Evolutionary conservation across 345 rosid species (phyloP), one percentile per base, ranked within the genome.

Genomic region (Lumnitzera racemosa): DNA sequence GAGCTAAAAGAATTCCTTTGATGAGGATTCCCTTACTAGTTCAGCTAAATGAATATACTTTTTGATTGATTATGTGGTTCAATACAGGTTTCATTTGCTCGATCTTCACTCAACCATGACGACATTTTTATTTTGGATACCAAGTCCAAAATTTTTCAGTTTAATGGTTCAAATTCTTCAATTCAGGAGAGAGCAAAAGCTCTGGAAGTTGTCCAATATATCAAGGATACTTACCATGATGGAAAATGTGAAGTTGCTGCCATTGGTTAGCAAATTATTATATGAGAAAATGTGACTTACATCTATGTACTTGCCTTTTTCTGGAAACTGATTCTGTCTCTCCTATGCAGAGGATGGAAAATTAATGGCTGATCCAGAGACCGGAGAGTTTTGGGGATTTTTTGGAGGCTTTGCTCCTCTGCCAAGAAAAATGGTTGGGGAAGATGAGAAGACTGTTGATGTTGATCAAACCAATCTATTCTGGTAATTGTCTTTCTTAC

Each of bases 381-480:
- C 89, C 74, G 98, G 99, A 64, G 99, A 95, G 58, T 95, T 95
- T 78, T 95, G 98, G 99, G 89, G 77, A 46, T 69, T 88, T 50
- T 95, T 95, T 74, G 99, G 99, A 71, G 99, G 99, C 17, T 95
- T 86, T 83, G 99, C 99, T 82, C 99, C 99, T 59, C 96, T 95
- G 70, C 87, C 96, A 41, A 82, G 91, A 77, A 90, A 86, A 84
- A 77, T 76, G 48, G 75, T 77, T 13, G 54, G 51, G 68, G 83
- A 61, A 53, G 91, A 85, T 66, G 86, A 88, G 60, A 78, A 59
- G 60, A 50, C 68, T 24, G 50, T 64, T 49, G 86, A 61, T 60
- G 74, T 83, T 68, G 61, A 70, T 46, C 43, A 77, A 61, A 70
- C 85, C 54, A 86, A 86, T 76, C 75, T 95, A 59, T 78, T 80